Evolutionary conservation across 768 basidiomycete genomes (phyloP).

Genomic region (Tulasnella sp.): DNA sequence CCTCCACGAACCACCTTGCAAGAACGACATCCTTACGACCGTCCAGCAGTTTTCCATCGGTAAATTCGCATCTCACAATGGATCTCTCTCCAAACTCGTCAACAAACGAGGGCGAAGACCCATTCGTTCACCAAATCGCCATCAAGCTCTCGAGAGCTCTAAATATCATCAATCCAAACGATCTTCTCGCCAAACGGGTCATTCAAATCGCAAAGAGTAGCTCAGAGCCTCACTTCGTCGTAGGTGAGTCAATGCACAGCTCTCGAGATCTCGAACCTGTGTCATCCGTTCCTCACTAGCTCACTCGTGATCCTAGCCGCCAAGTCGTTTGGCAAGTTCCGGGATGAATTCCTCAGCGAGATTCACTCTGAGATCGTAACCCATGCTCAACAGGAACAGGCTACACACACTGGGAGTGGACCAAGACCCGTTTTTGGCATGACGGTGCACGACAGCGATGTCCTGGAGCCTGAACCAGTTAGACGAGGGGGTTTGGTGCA

Average conservation of each 20-base stretch:
- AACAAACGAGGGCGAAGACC: conserved; percentile 1
- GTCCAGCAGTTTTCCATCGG: neutral
- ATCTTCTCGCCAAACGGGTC: conserved; percentile 65
- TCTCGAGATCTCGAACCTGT: neutral
- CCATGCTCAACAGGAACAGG: conserved; percentile 53
- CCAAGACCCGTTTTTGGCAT: conserved; percentile 63
- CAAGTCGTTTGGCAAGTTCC: conserved; percentile 75
- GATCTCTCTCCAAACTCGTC: neutral
- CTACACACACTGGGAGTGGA: conserved; percentile 31
- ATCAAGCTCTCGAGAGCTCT: conserved; percentile 71
- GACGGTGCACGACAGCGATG: conserved; percentile 66
- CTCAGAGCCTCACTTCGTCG: conserved; percentile 48
- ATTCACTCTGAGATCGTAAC: conserved; percentile 68
- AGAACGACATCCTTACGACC: neutral
- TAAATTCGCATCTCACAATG: neutral
- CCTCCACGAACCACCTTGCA: neutral
- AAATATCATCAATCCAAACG: conserved; percentile 74
- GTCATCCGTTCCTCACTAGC: conserved; percentile 8
- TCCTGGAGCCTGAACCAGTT: conserved; percentile 68
- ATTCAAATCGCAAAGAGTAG: conserved; percentile 70
- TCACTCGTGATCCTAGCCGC: conserved; percentile 39
- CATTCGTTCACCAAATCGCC: conserved; percentile 55
- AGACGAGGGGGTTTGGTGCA: conserved; percentile 69
- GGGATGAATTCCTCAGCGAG: conserved; percentile 63
- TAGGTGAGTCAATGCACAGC: conserved; percentile 35